Evolutionary conservation across 306 rosid species (phyloP).

Genomic region (Luffa aegyptiaca): DNA sequence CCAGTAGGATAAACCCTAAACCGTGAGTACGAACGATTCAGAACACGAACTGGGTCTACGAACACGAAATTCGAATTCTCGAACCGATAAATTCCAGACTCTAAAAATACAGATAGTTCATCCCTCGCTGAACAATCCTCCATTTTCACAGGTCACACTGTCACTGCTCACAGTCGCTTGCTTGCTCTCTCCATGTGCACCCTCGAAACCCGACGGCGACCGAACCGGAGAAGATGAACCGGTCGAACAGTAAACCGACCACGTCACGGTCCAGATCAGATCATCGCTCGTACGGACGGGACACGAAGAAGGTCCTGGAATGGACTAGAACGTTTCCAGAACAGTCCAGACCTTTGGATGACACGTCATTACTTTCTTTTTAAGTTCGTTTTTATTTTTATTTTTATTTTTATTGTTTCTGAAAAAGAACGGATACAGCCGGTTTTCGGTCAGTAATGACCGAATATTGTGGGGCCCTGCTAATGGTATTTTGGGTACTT

Average conservation of each 20-base stretch:
- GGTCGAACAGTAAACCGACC: background rate
- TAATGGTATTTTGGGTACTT: background rate
- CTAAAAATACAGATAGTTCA: constrained; percentile 25
- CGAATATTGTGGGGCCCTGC: background rate
- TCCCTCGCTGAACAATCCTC: constrained; percentile 15
- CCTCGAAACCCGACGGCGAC: background rate
- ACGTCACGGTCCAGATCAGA: background rate
- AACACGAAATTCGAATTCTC: constrained; percentile 38
- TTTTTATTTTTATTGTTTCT: too few species aligned
- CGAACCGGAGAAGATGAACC: constrained; percentile 11
- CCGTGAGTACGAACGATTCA: constrained; percentile 54
- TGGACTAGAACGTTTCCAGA: background rate
- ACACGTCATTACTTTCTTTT: background rate
- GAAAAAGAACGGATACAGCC: background rate
- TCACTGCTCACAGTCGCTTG: background rate
- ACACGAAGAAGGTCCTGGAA: background rate
- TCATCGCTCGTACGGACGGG: background rate
- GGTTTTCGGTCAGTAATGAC: background rate
- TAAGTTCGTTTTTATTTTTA: too few species aligned
- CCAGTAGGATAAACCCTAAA: constrained; percentile 54
- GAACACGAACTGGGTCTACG: constrained; percentile 68
- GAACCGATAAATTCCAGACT: constrained; percentile 46
- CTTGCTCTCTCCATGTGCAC: background rate
- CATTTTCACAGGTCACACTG: constrained; percentile 6
- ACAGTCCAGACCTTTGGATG: background rate